Base-by-base conservation (phyloP, 129 eudicot species). In the Tanacetum coccineum region DNA sequence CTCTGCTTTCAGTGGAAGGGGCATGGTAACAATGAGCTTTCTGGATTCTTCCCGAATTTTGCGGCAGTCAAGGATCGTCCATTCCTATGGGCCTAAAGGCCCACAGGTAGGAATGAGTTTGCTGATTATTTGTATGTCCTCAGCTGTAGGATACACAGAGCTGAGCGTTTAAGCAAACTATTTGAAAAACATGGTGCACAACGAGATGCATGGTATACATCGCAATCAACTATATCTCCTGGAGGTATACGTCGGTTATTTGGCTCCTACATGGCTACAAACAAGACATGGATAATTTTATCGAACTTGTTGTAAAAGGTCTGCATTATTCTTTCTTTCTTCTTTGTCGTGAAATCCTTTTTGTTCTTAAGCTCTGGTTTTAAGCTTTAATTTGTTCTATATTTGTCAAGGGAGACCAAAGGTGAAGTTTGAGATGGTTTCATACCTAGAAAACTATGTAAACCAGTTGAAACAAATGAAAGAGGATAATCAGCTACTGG, bases 21-120 rank as follows among this genome's bases (percentile, higher is more conserved):
- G 99, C 13, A 93, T 93, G 99, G 99, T 46, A 89, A 81, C 66
- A 87, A 68, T 2, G 99, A 93, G 76, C 88, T 93, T n/a, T 84
- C n/a, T 86, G 0, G 87, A 86, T 1, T 84, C 44, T 93, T 93
- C 61, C 74, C 81, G 60, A 40, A 68, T 1, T 89, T 84, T 32
- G 75, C 72, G 55, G 92, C 96, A 0, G 81, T 51, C 17, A 89
- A 62, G 76, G 87, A 95, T 9, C 81, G 84, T 1, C n/a, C 95
- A 86, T 68, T 81, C 96, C 2, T 93, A 93, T 46, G 99, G 96
- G 26, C 96, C 99, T 14, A 79, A 77, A 13, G 99, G 99, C 49
- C 99, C n/a, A 93, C 62, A 84, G 89, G n/a, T n/a, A 3, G 95
- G 96, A 40, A 84, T 93, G 74, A 86, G 96, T 66, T 63, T 93